phyloP scores from a whole-genome alignment of 371 early-diverging fungal species.

The Capniomyces stellatus region DNA sequence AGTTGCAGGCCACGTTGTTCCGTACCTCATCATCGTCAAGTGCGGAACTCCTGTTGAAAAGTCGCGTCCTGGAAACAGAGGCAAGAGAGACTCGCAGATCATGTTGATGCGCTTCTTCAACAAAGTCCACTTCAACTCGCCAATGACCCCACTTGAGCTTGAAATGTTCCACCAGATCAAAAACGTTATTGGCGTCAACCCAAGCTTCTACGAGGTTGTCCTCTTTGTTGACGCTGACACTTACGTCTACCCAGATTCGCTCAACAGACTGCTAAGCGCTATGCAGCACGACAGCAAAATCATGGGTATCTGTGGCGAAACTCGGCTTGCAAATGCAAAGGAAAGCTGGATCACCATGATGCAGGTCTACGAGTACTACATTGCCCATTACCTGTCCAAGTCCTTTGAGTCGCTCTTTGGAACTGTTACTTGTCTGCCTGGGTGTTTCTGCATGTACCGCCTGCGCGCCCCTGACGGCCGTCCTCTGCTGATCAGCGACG shows the following conservation, averaged over 20 bases:
- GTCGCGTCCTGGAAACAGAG: constrained; percentile 88
- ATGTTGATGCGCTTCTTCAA: constrained; percentile 91
- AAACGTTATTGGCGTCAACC: constrained; percentile 56
- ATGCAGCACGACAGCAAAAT: constrained; percentile 59
- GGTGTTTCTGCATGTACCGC: constrained; percentile 92
- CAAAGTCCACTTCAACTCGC: constrained; percentile 75
- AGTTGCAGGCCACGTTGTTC: constrained; percentile 40
- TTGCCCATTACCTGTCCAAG: constrained; percentile 83
- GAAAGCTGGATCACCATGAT: constrained; percentile 75
- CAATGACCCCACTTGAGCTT: constrained; percentile 84
- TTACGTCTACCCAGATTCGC: constrained; percentile 49
- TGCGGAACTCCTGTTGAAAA: constrained; percentile 68
- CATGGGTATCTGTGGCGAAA: constrained; percentile 73
- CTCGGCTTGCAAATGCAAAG: constrained; percentile 57
- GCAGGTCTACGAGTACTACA: constrained; percentile 93
- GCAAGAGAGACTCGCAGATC: constrained; percentile 97
- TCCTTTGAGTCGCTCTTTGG: constrained; percentile 90
- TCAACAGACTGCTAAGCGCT: constrained; percentile 49
- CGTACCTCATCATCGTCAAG: constrained; percentile 82
- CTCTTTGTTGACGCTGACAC: constrained; percentile 97
- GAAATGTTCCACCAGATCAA: constrained; percentile 81
- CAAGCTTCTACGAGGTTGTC: constrained; percentile 67
- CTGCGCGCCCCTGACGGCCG: constrained; percentile 65
- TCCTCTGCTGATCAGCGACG: constrained; percentile 76
- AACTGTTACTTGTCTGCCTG: constrained; percentile 87